Percentiles rank a stretch among this genome's conserved stretches.
Conservation (phyloP, 768 basidiomycete genomes). For the Naganishia randhawae region DNA sequence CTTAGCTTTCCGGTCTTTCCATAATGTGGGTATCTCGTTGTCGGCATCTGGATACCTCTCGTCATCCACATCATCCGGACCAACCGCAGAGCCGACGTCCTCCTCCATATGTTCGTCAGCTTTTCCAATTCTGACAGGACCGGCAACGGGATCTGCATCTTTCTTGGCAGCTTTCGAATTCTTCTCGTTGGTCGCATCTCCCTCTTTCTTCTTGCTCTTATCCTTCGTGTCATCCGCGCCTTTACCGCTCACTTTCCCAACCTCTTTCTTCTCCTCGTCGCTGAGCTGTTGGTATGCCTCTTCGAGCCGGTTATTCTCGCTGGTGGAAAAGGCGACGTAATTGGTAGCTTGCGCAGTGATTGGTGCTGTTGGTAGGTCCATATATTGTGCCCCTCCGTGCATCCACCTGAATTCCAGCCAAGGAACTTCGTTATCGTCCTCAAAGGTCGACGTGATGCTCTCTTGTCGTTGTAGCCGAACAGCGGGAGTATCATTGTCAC, state of each 20-base stretch:
- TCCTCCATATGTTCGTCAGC: background rate
- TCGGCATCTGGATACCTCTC: conserved; percentile 26
- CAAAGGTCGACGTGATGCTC: conserved; percentile 28
- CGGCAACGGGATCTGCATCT: background rate
- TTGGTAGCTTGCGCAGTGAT: conserved; percentile 41
- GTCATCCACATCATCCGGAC: conserved; percentile 16
- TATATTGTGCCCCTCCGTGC: conserved; percentile 47
- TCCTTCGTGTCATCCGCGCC: conserved; percentile 27
- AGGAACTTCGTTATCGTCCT: conserved; percentile 20
- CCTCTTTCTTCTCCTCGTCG: conserved; percentile 32
- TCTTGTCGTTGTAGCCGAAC: conserved; percentile 44
- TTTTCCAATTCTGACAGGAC: conserved; percentile 9
- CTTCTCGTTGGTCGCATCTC: background rate
- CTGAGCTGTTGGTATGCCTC: conserved; percentile 34
- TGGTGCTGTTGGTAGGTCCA: conserved; percentile 45
- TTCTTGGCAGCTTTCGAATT: conserved; percentile 11
- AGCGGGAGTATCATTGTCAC: conserved; percentile 2
- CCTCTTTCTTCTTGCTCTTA: conserved; percentile 21
- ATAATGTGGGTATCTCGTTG: background rate
- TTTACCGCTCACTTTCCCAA: conserved; percentile 11
- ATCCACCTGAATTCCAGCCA: conserved; percentile 37
- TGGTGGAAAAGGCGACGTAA: conserved; percentile 43
- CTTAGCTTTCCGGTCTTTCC: conserved; percentile 17
- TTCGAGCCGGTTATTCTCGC: conserved; percentile 43
- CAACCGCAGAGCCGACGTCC: background rate